A percentile compares a stretch with the other conserved stretches of the same genome.
Evolutionary conservation across 345 rosid genomes (phyloP).

Genomic region (Rhodomyrtus tomentosa): DNA sequence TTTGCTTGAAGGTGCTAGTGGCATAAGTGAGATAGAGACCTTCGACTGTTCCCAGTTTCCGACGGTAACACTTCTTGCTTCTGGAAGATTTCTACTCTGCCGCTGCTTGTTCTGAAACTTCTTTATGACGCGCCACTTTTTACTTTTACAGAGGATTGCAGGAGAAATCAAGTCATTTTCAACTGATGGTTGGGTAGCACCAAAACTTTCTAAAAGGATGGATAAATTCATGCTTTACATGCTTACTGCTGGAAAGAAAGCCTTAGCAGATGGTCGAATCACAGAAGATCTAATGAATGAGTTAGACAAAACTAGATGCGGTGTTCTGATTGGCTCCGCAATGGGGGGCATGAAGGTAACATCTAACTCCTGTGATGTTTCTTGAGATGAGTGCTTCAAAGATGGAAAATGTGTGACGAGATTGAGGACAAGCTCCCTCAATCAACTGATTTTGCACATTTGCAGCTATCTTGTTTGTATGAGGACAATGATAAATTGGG

Average conservation of each 20-base stretch:
- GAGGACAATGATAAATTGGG: neutral
- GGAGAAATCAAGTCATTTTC: conserved; percentile 85
- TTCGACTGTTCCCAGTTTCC: conserved; percentile 80
- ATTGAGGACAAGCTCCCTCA: neutral
- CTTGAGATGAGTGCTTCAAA: neutral
- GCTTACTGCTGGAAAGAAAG: conserved; percentile 93
- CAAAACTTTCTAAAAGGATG: conserved; percentile 85
- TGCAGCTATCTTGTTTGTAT: neutral
- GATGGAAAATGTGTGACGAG: neutral
- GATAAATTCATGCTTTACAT: conserved; percentile 94
- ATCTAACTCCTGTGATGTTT: neutral
- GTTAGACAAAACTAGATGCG: conserved; percentile 72
- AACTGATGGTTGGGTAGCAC: conserved; percentile 82
- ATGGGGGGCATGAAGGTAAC: conserved; percentile 94
- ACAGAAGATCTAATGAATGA: conserved; percentile 69
- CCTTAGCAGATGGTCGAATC: conserved; percentile 79
- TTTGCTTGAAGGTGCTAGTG: conserved; percentile 83
- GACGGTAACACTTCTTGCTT: conserved; percentile 33
- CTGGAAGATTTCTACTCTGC: neutral
- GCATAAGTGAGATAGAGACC: conserved; percentile 72
- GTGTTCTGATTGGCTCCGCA: conserved; percentile 90
- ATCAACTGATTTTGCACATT: neutral
- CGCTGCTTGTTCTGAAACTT: neutral
- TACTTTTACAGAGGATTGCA: conserved; percentile 58
- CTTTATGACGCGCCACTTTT: neutral